phyloP scores from a whole-genome alignment of 1,284 basidiomycete species.

The Porodaedalea pini region DNA sequence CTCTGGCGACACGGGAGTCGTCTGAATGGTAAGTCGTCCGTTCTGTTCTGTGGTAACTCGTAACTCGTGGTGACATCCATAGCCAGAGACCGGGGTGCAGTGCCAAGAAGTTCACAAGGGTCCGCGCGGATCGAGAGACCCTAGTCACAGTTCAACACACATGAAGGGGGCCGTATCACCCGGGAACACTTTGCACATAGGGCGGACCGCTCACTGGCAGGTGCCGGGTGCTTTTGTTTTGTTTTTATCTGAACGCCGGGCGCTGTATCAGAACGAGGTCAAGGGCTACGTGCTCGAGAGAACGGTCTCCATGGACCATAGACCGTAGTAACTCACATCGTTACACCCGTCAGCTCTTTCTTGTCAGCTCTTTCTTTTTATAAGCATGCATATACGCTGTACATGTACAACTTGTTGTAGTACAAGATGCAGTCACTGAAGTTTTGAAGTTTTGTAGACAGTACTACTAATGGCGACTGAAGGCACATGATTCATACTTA shows the following conservation, averaged over 20 bases:
- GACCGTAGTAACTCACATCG: neutral
- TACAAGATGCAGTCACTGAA: no score
- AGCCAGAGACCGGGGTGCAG: neutral
- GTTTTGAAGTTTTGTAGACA: no score
- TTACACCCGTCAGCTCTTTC: neutral
- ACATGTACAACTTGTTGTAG: no score
- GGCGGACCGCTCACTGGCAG: neutral
- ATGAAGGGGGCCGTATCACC: neutral
- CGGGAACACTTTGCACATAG: neutral
- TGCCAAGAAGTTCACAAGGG: neutral
- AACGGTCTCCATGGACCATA: slow-evolving; percentile 6
- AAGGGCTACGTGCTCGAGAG: neutral
- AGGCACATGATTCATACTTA: no score
- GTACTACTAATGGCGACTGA: no score
- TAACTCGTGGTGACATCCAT: neutral
- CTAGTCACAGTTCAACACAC: neutral
- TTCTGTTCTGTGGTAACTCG: neutral
- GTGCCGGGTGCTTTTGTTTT: neutral
- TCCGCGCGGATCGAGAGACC: neutral
- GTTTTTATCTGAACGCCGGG: neutral
- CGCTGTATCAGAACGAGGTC: neutral
- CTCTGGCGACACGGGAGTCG: neutral
- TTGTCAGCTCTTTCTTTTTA: no score
- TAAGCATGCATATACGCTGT: no score
- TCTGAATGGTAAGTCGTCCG: no score